These are phyloP conservation scores for Diaporthe citri DNA, from an alignment of 2,329 filamentous ascomycete species.

Conservation along the genomic window DNA sequence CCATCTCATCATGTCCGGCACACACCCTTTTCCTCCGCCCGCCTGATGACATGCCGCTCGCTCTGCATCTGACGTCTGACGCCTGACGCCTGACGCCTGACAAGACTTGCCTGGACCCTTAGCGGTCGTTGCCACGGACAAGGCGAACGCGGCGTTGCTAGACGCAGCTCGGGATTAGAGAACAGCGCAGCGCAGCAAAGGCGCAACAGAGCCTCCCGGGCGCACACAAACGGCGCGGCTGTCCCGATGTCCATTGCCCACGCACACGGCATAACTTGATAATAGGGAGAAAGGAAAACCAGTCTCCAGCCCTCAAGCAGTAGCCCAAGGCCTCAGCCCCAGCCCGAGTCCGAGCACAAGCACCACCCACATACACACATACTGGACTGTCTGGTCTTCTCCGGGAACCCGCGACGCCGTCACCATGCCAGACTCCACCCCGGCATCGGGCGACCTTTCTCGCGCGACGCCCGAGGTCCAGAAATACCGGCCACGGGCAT, in stretches of 20 bases:
- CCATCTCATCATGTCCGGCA: slow-evolving; percentile 13
- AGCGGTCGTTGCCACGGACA: not conserved
- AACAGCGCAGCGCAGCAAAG: not conserved
- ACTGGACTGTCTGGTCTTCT: not conserved
- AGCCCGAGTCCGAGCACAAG: not conserved
- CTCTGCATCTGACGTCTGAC: slow-evolving; percentile 6
- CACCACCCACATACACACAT: not conserved
- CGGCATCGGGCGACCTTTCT: slow-evolving; percentile 39
- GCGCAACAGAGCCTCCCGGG: not conserved
- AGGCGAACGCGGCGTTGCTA: slow-evolving; percentile 17
- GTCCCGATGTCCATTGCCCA: not conserved
- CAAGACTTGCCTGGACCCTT: not conserved
- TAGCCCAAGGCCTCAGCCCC: not conserved
- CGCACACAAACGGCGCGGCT: slow-evolving; percentile 21
- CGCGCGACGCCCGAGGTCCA: slow-evolving; percentile 41
- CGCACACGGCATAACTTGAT: not conserved
- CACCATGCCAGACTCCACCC: slow-evolving; percentile 39
- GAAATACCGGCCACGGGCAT: slow-evolving; percentile 41
- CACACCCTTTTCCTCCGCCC: not conserved
- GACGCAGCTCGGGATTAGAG: not conserved
- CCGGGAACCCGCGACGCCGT: slow-evolving; percentile 15
- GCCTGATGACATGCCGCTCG: slow-evolving; percentile 24
- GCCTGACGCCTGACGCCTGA: slow-evolving; percentile 4
- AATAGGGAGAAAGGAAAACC: not conserved
- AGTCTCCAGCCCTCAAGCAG: not conserved